A percentile compares a stretch with the other conserved stretches of the same genome.
Evolutionary conservation across 164 flowering plant species (phyloP).

Genomic region (Magnolia changhungtana): DNA sequence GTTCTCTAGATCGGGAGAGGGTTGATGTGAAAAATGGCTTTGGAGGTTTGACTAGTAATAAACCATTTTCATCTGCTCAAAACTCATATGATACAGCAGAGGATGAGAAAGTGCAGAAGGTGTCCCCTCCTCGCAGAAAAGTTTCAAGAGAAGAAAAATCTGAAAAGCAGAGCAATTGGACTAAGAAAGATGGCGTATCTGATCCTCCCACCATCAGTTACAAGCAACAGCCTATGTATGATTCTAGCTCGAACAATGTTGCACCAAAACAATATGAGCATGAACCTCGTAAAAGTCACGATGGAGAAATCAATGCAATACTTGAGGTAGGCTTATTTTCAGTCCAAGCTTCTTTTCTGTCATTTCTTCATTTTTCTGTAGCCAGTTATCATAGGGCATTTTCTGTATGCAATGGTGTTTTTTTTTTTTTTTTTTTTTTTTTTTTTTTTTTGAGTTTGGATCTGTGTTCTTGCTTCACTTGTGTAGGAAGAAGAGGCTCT

Average conservation of each 20-base stretch:
- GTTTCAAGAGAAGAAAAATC: slow-evolving; percentile 58
- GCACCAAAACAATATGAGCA: slow-evolving; percentile 46
- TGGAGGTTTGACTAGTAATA: slow-evolving; percentile 44
- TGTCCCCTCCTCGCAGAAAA: slow-evolving; percentile 88
- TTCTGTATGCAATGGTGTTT: neutral
- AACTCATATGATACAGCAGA: slow-evolving; percentile 35
- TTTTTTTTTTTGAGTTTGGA: neutral
- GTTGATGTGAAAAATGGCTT: slow-evolving; percentile 35
- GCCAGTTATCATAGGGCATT: neutral
- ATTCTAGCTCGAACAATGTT: slow-evolving; percentile 30
- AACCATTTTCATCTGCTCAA: slow-evolving; percentile 31
- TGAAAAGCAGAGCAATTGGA: slow-evolving; percentile 55
- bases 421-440: too few relatives aligned
- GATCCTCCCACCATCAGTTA: slow-evolving; percentile 36
- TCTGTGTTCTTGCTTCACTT: neutral
- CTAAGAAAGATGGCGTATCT: slow-evolving; percentile 49
- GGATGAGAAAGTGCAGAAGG: slow-evolving; percentile 73
- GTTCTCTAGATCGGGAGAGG: slow-evolving; percentile 49
- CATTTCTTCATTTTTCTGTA: neutral
- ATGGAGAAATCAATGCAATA: slow-evolving; percentile 69
- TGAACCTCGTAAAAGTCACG: slow-evolving; percentile 37
- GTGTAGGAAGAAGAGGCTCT: slow-evolving; percentile 93
- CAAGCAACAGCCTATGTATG: slow-evolving; percentile 45
- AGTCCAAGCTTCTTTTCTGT: neutral
- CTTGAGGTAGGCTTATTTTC: slow-evolving; percentile 57